phyloP scores from a whole-genome alignment of 2,329 filamentous ascomycete genomes.

The Teratosphaeriaceae sp. region DNA sequence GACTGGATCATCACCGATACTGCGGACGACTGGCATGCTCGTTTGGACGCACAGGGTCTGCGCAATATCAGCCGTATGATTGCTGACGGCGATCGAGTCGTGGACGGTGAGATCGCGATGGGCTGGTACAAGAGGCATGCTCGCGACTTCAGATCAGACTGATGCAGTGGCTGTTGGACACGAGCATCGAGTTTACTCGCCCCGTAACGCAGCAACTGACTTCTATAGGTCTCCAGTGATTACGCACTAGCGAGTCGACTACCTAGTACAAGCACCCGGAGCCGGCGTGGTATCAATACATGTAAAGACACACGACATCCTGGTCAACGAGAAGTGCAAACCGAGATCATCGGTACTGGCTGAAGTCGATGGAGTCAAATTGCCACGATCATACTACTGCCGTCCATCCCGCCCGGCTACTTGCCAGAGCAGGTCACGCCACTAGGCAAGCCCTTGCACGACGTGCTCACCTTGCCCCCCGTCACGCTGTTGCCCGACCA shows the following conservation, averaged over 20 bases:
- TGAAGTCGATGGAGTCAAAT: not conserved
- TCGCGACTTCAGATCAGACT: not conserved
- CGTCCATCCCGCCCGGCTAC: not conserved
- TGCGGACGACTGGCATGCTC: slow-evolving; percentile 14
- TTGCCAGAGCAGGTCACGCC: slow-evolving; percentile 5
- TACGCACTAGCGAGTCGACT: too few relatives aligned
- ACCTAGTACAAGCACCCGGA: too few relatives aligned
- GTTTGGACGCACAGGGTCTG: slow-evolving; percentile 11
- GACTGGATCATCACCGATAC: slow-evolving; percentile 18
- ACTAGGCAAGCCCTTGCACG: slow-evolving; percentile 35
- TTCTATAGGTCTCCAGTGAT: too few relatives aligned
- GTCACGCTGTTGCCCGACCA: slow-evolving; percentile 45
- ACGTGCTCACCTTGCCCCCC: slow-evolving; percentile 42
- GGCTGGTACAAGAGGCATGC: slow-evolving; percentile 1
- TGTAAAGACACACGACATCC: not conserved
- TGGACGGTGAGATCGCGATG: not conserved
- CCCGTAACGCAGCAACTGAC: too few relatives aligned
- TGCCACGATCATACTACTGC: not conserved
- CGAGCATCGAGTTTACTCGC: not conserved
- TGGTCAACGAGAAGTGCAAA: too few relatives aligned
- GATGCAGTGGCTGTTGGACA: not conserved
- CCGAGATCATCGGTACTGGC: too few relatives aligned
- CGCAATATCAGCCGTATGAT: slow-evolving; percentile 14
- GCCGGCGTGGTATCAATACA: too few relatives aligned
- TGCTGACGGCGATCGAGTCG: slow-evolving; percentile 8